A percentile compares a stretch with the other conserved stretches of the same genome.
phyloP scores from a whole-genome alignment of 306 rosid genomes.

The Vicia villosa region DNA sequence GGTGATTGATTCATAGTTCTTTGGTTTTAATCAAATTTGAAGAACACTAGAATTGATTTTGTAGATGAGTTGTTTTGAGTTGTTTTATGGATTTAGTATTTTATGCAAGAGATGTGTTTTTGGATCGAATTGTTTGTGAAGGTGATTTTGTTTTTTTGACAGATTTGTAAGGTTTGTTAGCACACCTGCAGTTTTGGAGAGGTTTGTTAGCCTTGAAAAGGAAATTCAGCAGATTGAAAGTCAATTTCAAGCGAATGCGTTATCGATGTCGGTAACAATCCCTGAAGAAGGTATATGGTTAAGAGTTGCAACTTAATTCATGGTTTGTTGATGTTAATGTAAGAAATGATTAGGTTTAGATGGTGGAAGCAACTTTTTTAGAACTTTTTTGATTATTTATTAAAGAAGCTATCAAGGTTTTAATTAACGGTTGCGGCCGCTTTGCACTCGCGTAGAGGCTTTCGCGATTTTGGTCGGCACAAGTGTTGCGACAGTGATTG shows the following conservation, averaged over 20 bases:
- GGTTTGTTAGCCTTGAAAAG: too few relatives aligned
- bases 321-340: not conserved
- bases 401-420: not conserved
- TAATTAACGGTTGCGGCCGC: too few relatives aligned
- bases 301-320: not conserved
- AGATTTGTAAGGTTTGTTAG: conserved; percentile 78
- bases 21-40: conserved; percentile 16
- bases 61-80: not conserved
- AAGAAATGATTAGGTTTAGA: too few relatives aligned
- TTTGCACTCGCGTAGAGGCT: too few relatives aligned
- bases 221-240: conserved; percentile 14
- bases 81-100: not conserved
- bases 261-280: conserved; percentile 36
- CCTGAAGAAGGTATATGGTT: conserved; percentile 43
- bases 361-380: not conserved
- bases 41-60: conserved; percentile 4
- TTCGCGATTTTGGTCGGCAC: too few relatives aligned
- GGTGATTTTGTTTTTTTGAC: conserved; percentile 14
- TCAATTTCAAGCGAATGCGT: conserved; percentile 50
- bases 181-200: conserved; percentile 52
- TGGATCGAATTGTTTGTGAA: not conserved
- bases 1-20: conserved; percentile 32
- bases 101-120: not conserved
- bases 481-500: too few relatives aligned
- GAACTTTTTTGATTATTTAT: not conserved